Conservation (phyloP, 208 protist genomes). For the Wallacemonas sp. region DNA sequence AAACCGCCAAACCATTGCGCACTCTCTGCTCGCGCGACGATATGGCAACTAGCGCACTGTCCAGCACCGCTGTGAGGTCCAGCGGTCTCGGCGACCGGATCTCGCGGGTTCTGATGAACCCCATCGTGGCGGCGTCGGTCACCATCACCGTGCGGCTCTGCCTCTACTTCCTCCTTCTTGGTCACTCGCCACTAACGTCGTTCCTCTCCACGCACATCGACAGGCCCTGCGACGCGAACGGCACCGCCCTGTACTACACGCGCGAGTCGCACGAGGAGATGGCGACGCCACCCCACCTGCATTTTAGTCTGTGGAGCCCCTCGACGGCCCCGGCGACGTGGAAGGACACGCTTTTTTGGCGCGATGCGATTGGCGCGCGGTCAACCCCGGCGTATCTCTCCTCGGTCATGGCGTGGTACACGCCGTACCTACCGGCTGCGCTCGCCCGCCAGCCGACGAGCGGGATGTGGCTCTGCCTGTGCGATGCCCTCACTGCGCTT, state of each 20-base stretch:
- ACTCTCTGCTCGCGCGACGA: too few relatives aligned
- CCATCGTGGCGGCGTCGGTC: constrained; percentile 16
- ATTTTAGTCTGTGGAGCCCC: constrained; percentile 42
- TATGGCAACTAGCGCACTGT: too few relatives aligned
- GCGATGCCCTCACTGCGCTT: constrained; percentile 58
- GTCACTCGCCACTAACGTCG: background rate
- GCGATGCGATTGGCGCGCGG: constrained; percentile 28
- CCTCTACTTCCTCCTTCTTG: constrained; percentile 7
- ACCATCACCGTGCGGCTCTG: constrained; percentile 20
- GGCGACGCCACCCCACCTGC: constrained; percentile 23
- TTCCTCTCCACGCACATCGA: constrained; percentile 3
- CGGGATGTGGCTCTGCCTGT: constrained; percentile 48
- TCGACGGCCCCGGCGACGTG: constrained; percentile 54
- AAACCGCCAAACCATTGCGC: too few relatives aligned
- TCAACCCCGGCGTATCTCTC: constrained; percentile 32
- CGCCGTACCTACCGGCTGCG: constrained; percentile 43
- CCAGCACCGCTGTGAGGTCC: too few relatives aligned
- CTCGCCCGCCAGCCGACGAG: constrained; percentile 34
- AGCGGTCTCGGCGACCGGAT: background rate
- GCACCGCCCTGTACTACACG: constrained; percentile 9
- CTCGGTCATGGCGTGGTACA: constrained; percentile 64
- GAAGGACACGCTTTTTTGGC: constrained; percentile 69
- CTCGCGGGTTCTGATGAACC: constrained; percentile 4
- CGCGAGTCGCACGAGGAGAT: constrained; percentile 14
- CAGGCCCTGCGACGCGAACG: background rate